These are phyloP conservation scores for Dactylellina leptospora DNA, from an alignment of 2,329 filamentous ascomycete species.

Conservation along the genomic window DNA sequence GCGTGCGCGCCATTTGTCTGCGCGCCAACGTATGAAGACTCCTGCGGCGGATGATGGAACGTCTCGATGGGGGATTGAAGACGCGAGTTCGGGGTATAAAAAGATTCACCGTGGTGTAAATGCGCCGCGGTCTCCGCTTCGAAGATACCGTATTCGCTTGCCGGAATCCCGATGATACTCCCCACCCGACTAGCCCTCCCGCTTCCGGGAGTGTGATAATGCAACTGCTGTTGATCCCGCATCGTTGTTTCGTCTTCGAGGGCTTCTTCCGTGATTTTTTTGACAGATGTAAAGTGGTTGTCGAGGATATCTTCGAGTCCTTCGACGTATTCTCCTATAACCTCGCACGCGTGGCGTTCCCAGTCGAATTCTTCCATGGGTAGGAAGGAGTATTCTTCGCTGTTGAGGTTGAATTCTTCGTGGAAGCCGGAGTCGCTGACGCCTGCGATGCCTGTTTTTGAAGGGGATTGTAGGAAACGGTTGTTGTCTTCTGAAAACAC, in stretches of 20 bases:
- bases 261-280: conserved; percentile 53
- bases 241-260: conserved; percentile 47
- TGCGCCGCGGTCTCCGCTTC: conserved; percentile 13
- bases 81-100: conserved; percentile 48
- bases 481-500: conserved; percentile 54
- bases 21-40: conserved; percentile 45
- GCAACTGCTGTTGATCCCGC: conserved; percentile 6
- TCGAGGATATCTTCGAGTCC: conserved; percentile 55
- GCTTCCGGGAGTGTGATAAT: conserved; percentile 17
- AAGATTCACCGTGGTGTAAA: conserved; percentile 33
- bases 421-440: conserved; percentile 52
- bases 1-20: conserved; percentile 32
- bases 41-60: conserved; percentile 39
- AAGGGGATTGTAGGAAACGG: conserved; percentile 53
- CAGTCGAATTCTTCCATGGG: conserved; percentile 57
- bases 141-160: conserved; percentile 38
- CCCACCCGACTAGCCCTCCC: conserved; percentile 36
- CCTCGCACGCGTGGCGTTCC: conserved; percentile 56
- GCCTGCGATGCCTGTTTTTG: conserved; percentile 44
- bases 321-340: conserved; percentile 56
- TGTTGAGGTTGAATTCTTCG: conserved; percentile 56
- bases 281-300: conserved; percentile 54
- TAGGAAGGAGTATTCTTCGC: conserved; percentile 55
- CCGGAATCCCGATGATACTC: conserved; percentile 32
- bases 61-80: conserved; percentile 47